These are phyloP conservation scores for Phlyctochytrium planicorne DNA, from an alignment of 192 early-diverging fungal species.

Conservation along the genomic window DNA sequence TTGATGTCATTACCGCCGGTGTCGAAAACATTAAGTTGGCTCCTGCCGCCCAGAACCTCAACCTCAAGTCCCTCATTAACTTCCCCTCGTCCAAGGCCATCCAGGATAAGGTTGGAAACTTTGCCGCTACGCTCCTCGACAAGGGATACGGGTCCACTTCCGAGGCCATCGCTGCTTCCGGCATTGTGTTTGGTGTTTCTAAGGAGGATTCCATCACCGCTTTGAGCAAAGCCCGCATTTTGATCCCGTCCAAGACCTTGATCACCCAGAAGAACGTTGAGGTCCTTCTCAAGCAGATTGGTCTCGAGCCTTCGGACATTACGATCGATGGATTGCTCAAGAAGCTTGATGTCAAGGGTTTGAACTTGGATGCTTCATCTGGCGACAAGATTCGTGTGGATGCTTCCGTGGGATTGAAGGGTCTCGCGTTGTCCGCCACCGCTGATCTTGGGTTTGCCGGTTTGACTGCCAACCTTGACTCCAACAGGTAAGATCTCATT, in stretches of 20 bases:
- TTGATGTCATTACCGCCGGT: not conserved
- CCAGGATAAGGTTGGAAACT: slow-evolving; percentile 9
- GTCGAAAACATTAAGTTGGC: not conserved
- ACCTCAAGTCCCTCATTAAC: slow-evolving; percentile 5
- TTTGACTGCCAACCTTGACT: not conserved
- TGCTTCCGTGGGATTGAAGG: not conserved
- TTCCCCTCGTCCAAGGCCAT: slow-evolving; percentile 10
- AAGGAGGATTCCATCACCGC: not conserved
- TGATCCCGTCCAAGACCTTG: slow-evolving; percentile 12
- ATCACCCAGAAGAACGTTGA: not conserved
- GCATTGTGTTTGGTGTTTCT: slow-evolving; percentile 13
- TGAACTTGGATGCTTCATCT: slow-evolving; percentile 9
- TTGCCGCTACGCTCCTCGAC: slow-evolving; percentile 9
- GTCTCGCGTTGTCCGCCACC: not conserved
- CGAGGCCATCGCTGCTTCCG: slow-evolving; percentile 16
- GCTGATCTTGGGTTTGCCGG: slow-evolving; percentile 14
- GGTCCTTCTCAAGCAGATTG: slow-evolving; percentile 1
- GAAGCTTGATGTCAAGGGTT: not conserved
- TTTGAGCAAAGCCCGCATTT: slow-evolving; percentile 11
- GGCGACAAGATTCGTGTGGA: slow-evolving; percentile 1
- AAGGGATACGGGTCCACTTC: slow-evolving; percentile 10
- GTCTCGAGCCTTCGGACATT: not conserved
- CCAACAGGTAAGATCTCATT: not conserved
- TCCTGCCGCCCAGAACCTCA: slow-evolving; percentile 3
- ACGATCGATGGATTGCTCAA: slow-evolving; percentile 8